phyloP scores from a whole-genome alignment of 495 filamentous ascomycete genomes.

The Zalerion maritima region DNA sequence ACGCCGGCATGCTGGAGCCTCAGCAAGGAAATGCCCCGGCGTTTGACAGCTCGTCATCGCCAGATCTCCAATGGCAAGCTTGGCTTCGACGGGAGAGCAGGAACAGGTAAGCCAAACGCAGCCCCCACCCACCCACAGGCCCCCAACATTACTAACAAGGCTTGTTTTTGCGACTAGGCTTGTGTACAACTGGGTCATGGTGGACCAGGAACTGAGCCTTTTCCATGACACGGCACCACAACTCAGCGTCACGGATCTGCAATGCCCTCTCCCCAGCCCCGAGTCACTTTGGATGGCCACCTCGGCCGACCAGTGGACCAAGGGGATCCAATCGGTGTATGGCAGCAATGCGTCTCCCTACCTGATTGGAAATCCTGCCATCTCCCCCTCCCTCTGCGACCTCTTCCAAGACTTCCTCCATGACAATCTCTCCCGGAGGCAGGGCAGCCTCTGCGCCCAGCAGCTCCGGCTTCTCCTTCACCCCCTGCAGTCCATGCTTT shows the following conservation, averaged over 20 bases:
- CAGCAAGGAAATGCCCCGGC: constrained; percentile 20
- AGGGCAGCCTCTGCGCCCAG: constrained; percentile 25
- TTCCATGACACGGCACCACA: constrained; percentile 46
- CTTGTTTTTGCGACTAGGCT: constrained; percentile 24
- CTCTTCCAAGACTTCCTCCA: constrained; percentile 41
- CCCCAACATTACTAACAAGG: constrained; percentile 7
- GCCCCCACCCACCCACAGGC: constrained; percentile 2
- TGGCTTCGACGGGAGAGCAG: constrained; percentile 44
- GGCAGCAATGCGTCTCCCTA: constrained; percentile 22
- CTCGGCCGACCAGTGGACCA: constrained; percentile 31
- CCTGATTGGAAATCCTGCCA: constrained; percentile 21
- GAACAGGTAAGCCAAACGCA: constrained; percentile 31
- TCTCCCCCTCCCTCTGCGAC: constrained; percentile 37
- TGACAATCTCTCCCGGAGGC: constrained; percentile 22
- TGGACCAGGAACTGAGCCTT: constrained; percentile 49
- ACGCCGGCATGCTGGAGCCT: constrained; percentile 35
- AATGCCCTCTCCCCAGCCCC: constrained; percentile 39
- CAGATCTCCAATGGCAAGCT: constrained; percentile 37
- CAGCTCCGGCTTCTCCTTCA: constrained; percentile 37
- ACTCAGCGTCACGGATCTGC: constrained; percentile 42
- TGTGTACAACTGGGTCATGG: constrained; percentile 51
- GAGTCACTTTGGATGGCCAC: constrained; percentile 37
- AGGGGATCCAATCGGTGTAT: constrained; percentile 34
- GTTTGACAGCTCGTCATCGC: constrained; percentile 17
- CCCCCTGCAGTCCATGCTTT: constrained; percentile 34